Base-by-base conservation (phyloP, 1,139 yeast genomes). In the Pichia sp. region DNA sequence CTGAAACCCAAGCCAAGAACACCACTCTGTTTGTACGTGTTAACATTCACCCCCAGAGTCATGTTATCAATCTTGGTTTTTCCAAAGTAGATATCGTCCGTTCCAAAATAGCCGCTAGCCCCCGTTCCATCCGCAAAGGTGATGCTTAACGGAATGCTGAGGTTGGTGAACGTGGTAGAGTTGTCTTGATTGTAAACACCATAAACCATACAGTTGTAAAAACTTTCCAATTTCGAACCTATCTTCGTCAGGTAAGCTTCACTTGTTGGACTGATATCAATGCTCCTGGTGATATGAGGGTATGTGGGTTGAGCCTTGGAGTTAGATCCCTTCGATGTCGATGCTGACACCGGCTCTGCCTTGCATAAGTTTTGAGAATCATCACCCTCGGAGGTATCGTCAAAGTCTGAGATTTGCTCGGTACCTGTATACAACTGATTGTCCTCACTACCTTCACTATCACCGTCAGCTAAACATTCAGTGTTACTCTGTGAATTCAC, bases 101-200 rank as follows among this genome's bases (percentile, higher is more conserved):
- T 65, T 42, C 82, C 87, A 82, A 83, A 83, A 53, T 68, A 62
- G 31, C 93, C 93, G 3, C 58, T 50, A 6, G 87, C 85, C 55
- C 62, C 69, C 31, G 84, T 70, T 8, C 67, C 67, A 62, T 85
- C 91, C 36, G 82, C 87, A 60, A 85, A 85, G 39, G 65, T 57
- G 60, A 83, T 83, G 49, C 60, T 61, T 58, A 76, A 74, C 47
- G 65, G 68, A 4, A 80, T 72, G 28, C 68, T 62, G 60, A 79
- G 76, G 36, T 70, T 62, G 36, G 66, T 60, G 63, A 70, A 80
- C n/a, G 82, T 65, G 1, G 75, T 59, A 2, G 85, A 79, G 12
- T 62, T 56, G 13, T 66, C 55, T 39, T 69, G 66, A 59, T 80
- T 69, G 61, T 78, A 81, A n/a, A 78, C 67, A 2, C 83, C 83